Evolutionary conservation across 148 eudicot species (phyloP).

Genomic region (Camellia japonica): DNA sequence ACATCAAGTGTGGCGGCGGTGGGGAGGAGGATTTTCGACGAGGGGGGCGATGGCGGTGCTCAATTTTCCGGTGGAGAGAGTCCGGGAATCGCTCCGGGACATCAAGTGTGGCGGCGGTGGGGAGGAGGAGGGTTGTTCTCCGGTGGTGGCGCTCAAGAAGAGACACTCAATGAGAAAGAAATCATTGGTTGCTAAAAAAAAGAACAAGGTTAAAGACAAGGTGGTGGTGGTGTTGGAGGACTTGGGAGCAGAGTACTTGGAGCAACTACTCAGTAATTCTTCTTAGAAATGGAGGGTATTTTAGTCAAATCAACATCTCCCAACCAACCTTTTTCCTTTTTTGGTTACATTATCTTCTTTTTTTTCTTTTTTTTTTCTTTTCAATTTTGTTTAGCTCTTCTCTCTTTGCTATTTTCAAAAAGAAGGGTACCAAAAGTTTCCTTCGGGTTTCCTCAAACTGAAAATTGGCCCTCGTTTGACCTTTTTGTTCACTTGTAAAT

Average conservation of each 20-base stretch:
- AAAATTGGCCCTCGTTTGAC: neutral
- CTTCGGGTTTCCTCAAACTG: neutral
- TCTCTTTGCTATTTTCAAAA: neutral
- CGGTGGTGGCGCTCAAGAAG: slow-evolving; percentile 52
- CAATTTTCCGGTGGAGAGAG: slow-evolving; percentile 51
- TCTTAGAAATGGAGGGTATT: neutral
- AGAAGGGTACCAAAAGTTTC: neutral
- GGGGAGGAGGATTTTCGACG: slow-evolving; percentile 39
- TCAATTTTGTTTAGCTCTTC: neutral
- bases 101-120: slow-evolving; percentile 26
- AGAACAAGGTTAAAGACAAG: slow-evolving; percentile 9
- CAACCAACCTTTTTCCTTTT: neutral
- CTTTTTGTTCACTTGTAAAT: slow-evolving; percentile 8
- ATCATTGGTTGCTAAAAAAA: slow-evolving; percentile 7
- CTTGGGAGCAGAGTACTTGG: slow-evolving; percentile 61
- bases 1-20: slow-evolving; percentile 25
- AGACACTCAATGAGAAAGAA: slow-evolving; percentile 45
- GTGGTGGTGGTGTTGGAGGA: slow-evolving; percentile 64
- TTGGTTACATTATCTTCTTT: neutral
- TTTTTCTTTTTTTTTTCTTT: neutral
- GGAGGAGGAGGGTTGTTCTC: slow-evolving; percentile 32
- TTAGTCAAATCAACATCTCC: neutral
- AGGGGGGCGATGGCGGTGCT: slow-evolving; percentile 52
- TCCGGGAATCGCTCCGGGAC: slow-evolving; percentile 40
- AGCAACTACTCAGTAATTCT: slow-evolving; percentile 31